Base-by-base conservation (phyloP, 495 filamentous ascomycete genomes). In the Staphylotrichum tortipilum region DNA sequence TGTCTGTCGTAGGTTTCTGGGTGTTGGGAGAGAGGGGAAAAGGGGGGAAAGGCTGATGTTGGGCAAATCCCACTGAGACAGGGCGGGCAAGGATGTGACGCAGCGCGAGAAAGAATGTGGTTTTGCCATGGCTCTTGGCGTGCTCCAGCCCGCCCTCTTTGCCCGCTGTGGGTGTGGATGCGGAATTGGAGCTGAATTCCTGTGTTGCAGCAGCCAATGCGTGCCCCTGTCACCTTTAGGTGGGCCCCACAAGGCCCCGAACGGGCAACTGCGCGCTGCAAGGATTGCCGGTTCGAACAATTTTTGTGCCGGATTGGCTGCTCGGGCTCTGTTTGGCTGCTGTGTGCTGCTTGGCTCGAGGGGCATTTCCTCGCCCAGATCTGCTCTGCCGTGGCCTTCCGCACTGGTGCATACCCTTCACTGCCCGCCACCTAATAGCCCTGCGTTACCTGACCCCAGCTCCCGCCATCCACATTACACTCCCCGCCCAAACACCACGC, bases 221-320 rank as follows among this genome's bases (percentile, higher is more conserved):
- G 1, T 3, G 7, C 23, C 34, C 34, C 24, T 47, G 45, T 39
- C n/a, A 6, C 2, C 3, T 15, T 36, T 10, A 18, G 44, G 10
- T 14, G 33, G 31, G 28, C 44, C 22, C 14, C 18, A 33, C 21
- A 5, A 15, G 12, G 22, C 4, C 19, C 24, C 14, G 10, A 26
- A 21, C 47, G 34, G 26, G 47, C 19, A 42, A 10, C 14, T 23
- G 28, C n/a, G 8, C 47, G 31, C 17, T 23, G 41, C 49, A 44
- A 21, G 21, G 33, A 28, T 37, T 45, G 41, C 49, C 41, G 49
- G 30, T 8, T n/a, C 33, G 30, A 38, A 44, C 49, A 45, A 51
- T 51, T 51, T n/a, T 39, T 45, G 40, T 38, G 23, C 31, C 30
- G 30, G 10, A 10, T 22, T n/a, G 18, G 17, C 29, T 17, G 5